Evolutionary conservation across 2,329 filamentous ascomycete genomes (phyloP).

Genomic region (Harringtonia lauricola): DNA sequence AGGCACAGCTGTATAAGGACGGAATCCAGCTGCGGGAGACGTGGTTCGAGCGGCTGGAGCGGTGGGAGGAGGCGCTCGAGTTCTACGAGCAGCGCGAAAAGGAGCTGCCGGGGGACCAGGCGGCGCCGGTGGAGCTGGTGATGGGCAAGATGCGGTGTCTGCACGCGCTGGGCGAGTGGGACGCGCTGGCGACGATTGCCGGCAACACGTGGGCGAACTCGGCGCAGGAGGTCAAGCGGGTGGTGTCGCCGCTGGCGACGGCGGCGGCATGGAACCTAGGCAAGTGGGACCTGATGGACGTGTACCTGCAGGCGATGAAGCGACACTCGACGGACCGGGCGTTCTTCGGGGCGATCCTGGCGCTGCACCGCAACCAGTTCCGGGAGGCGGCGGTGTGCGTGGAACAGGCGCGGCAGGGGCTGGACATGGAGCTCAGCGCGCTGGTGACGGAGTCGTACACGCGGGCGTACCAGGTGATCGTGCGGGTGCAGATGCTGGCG

Average conservation of each 20-base stretch:
- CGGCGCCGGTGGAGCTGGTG: conserved; percentile 75
- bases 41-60: conserved; percentile 97
- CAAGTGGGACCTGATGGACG: conserved; percentile 98
- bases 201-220: conserved; percentile 93
- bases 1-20: conserved; percentile 90
- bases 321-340: conserved; percentile 84
- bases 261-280: conserved; percentile 93
- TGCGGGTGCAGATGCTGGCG: conserved; percentile 96
- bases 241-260: conserved; percentile 86
- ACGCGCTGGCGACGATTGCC: conserved; percentile 75
- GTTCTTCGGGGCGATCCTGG: conserved; percentile 94
- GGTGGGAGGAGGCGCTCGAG: conserved; percentile 92
- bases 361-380: conserved; percentile 92
- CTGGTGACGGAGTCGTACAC: conserved; percentile 98
- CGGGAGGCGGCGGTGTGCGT: conserved; percentile 83
- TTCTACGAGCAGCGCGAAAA: conserved; percentile 83
- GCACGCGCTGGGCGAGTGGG: conserved; percentile 96
- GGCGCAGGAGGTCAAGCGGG: conserved; percentile 72
- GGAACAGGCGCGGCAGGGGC: conserved; percentile 79
- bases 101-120: conserved; percentile 47
- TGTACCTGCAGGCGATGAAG: conserved; percentile 92
- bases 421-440: conserved; percentile 92
- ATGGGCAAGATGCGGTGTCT: conserved; percentile 99
- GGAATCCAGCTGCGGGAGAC: conserved; percentile 90
- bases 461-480: conserved; percentile 92